Evolutionary conservation across 2,329 filamentous ascomycete genomes (phyloP).

Genomic region (Mycosphaerelloides madeirae): DNA sequence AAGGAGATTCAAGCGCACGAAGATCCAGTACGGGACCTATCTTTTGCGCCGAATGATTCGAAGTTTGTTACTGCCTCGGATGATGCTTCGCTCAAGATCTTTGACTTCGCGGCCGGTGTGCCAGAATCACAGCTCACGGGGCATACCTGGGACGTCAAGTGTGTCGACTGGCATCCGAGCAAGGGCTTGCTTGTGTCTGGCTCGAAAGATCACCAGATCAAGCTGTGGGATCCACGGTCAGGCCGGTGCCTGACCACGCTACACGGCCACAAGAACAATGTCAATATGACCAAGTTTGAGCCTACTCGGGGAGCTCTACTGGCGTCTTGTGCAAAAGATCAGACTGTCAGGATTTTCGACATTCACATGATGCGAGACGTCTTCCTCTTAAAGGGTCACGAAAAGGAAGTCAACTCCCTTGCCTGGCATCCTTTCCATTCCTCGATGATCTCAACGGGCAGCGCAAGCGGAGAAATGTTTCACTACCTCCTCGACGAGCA

Average conservation of each 20-base stretch:
- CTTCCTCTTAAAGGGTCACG: conserved; percentile 84
- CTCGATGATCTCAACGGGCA: conserved; percentile 83
- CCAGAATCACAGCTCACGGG: conserved; percentile 81
- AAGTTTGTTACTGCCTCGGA: conserved; percentile 97
- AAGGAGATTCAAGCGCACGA: conserved; percentile 88
- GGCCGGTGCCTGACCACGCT: conserved; percentile 87
- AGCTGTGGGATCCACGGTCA: conserved; percentile 95
- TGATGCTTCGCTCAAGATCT: conserved; percentile 89
- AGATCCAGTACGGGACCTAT: conserved; percentile 83
- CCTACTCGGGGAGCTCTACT: conserved; percentile 76
- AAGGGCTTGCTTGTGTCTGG: conserved; percentile 93
- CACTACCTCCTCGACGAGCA: conserved; percentile 97
- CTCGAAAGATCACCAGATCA: conserved; percentile 95
- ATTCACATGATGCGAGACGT: conserved; percentile 98
- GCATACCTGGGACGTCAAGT: conserved; percentile 98
- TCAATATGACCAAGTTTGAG: conserved; percentile 89
- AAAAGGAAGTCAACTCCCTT: conserved; percentile 90
- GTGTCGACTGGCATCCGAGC: conserved; percentile 93
- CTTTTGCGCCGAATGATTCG: conserved; percentile 87
- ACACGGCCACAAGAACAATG: conserved; percentile 94
- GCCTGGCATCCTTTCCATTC: conserved; percentile 92
- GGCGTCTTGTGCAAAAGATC: conserved; percentile 87
- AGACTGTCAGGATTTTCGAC: conserved; percentile 89
- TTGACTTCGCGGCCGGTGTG: conserved; percentile 83
- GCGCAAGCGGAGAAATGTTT: conserved; percentile 80